Conservation (phyloP, 2,329 filamentous ascomycete genomes). For the Thelonectria olida region DNA sequence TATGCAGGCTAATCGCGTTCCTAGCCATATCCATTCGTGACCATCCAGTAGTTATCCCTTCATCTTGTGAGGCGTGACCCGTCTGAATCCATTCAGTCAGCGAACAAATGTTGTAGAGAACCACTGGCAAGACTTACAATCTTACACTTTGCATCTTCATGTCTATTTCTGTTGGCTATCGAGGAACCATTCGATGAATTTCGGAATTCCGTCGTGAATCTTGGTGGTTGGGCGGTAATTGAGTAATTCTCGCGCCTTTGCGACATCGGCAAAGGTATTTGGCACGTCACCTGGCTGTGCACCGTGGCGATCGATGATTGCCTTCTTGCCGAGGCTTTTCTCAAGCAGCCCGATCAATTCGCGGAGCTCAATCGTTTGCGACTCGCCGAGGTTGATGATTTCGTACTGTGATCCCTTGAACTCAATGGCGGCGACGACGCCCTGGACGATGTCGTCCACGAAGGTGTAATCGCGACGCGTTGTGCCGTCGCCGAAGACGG, state of each 20-base stretch:
- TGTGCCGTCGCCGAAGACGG: slow-evolving; percentile 36
- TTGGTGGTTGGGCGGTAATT: slow-evolving; percentile 32
- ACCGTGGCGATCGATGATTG: slow-evolving; percentile 28
- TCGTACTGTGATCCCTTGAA: slow-evolving; percentile 30
- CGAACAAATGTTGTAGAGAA: too few species aligned
- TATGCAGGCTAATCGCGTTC: too few species aligned
- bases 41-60: too few species aligned
- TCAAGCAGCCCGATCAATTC: slow-evolving; percentile 32
- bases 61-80: too few species aligned
- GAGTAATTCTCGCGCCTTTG: slow-evolving; percentile 30
- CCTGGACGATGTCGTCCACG: slow-evolving; percentile 37
- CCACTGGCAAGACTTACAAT: too few species aligned
- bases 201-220: slow-evolving; percentile 30
- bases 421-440: slow-evolving; percentile 33
- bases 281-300: slow-evolving; percentile 35
- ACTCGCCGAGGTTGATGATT: slow-evolving; percentile 37
- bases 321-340: slow-evolving; percentile 28
- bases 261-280: slow-evolving; percentile 33
- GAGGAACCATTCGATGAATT: slow-evolving; percentile 33
- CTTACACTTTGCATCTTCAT: not conserved
- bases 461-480: slow-evolving; percentile 38
- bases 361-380: slow-evolving; percentile 32
- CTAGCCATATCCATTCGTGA: too few species aligned
- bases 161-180: too few species aligned
- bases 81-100: too few species aligned